These are phyloP conservation scores for Candida pseudocylindracea DNA, from an alignment of 1,139 yeast genomes.

Conservation along the genomic window DNA sequence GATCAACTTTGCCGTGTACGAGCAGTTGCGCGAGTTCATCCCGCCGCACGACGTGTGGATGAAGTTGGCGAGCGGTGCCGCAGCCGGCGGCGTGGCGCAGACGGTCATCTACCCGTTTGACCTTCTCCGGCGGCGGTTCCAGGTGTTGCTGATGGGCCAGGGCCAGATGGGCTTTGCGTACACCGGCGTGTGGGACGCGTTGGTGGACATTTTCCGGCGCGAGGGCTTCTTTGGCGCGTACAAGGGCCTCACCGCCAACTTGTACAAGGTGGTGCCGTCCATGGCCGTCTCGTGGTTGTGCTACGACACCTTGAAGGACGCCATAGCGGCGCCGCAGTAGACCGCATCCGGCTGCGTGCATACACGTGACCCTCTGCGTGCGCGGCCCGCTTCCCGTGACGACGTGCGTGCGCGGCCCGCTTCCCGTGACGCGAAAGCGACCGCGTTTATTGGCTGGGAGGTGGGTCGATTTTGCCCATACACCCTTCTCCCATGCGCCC, in stretches of 20 bases:
- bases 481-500: constrained; percentile 22
- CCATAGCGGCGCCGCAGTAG: constrained; percentile 12
- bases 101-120: constrained; percentile 81
- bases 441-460: no score
- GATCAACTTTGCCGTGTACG: constrained; percentile 78
- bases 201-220: constrained; percentile 35
- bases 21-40: constrained; percentile 32
- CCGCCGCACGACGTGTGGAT: constrained; percentile 16
- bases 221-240: constrained; percentile 76
- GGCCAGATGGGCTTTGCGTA: constrained; percentile 67
- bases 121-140: constrained; percentile 70
- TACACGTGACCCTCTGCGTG: not conserved
- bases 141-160: constrained; percentile 70
- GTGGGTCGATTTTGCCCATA: no score
- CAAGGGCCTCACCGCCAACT: constrained; percentile 73
- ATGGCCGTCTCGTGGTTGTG: constrained; percentile 92
- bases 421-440: constrained; percentile 1
- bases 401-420: no score
- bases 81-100: constrained; percentile 50
- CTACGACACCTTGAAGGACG: constrained; percentile 42
- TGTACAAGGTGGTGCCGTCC: constrained; percentile 79
- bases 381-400: constrained; percentile 2
- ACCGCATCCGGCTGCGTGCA: no score
- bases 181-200: constrained; percentile 47
- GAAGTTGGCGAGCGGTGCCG: constrained; percentile 63